Percentiles rank a stretch among this genome's conserved stretches.
Conservation (phyloP, 2,329 filamentous ascomycete genomes). For the Diplodia corticola region DNA sequence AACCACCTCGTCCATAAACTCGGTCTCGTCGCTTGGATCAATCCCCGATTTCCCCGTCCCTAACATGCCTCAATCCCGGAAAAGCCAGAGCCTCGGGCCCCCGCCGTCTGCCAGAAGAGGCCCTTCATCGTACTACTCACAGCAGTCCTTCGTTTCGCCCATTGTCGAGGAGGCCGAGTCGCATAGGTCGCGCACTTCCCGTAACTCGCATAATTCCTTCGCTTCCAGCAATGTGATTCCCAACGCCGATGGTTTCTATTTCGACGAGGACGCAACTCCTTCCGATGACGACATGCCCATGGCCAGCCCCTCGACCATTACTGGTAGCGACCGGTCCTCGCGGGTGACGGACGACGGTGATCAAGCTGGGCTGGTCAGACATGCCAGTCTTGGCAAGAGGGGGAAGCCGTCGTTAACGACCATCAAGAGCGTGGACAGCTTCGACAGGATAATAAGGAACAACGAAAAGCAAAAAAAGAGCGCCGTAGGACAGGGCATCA, state of each 20-base stretch:
- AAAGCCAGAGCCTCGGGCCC: constrained; percentile 47
- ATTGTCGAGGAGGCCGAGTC: constrained; percentile 52
- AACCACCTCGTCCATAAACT: constrained; percentile 41
- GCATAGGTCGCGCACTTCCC: constrained; percentile 43
- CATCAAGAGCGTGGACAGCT: constrained; percentile 46
- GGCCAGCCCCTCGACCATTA: constrained; percentile 25
- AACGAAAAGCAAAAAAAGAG: constrained; percentile 26
- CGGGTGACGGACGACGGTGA: constrained; percentile 38
- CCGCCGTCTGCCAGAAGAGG: constrained; percentile 51
- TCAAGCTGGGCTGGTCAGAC: constrained; percentile 44
- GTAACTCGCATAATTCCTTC: constrained; percentile 40
- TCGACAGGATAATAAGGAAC: constrained; percentile 27
- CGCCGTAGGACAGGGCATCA: constrained; percentile 17
- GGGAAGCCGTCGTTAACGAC: constrained; percentile 51
- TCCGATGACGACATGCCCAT: constrained; percentile 44
- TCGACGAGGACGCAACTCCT: constrained; percentile 37
- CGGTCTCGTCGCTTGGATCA: constrained; percentile 43
- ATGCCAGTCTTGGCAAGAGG: constrained; percentile 51
- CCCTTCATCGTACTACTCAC: constrained; percentile 51
- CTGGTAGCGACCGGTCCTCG: constrained; percentile 28
- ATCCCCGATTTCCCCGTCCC: constrained; percentile 46
- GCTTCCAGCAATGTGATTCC: constrained; percentile 53
- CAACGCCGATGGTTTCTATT: constrained; percentile 43
- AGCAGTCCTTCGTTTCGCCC: constrained; percentile 49
- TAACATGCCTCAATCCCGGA: constrained; percentile 37